Evolutionary conservation across 208 protist species (phyloP).

Genomic region (Giardia muris): DNA sequence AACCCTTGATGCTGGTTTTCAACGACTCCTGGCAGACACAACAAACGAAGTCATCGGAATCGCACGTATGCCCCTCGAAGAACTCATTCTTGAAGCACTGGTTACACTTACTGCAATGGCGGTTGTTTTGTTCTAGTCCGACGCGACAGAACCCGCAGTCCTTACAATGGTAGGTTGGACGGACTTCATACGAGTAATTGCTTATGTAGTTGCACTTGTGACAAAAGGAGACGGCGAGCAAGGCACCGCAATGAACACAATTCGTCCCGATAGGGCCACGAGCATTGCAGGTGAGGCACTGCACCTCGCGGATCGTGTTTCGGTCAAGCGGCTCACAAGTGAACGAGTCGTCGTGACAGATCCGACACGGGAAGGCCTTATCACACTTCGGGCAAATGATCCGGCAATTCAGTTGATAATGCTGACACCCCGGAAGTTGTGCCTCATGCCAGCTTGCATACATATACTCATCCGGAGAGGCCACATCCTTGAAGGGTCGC

Average conservation of each 20-base stretch:
- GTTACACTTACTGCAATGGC: not conserved
- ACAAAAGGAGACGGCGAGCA: not conserved
- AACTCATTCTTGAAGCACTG: conserved; percentile 1
- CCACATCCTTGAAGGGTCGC: too few species aligned
- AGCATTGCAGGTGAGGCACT: not conserved
- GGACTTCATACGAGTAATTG: not conserved
- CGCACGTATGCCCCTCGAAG: not conserved
- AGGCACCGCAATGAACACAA: not conserved
- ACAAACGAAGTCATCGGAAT: not conserved
- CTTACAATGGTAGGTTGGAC: not conserved
- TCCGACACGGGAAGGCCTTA: not conserved
- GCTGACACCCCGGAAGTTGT: not conserved
- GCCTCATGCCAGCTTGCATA: too few species aligned
- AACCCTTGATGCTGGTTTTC: not conserved
- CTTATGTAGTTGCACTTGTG: not conserved
- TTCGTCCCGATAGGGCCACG: not conserved
- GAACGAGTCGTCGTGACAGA: conserved; percentile 17
- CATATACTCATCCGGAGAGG: too few species aligned
- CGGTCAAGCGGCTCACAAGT: not conserved
- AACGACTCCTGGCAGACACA: not conserved
- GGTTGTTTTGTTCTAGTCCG: not conserved
- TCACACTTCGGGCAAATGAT: not conserved
- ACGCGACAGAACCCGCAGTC: not conserved
- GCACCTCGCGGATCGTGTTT: not conserved
- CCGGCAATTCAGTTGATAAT: not conserved